Percentiles rank a stretch among this genome's conserved stretches.
Evolutionary conservation across 345 rosid species (phyloP).

Genomic region (Lepidium didymum): DNA sequence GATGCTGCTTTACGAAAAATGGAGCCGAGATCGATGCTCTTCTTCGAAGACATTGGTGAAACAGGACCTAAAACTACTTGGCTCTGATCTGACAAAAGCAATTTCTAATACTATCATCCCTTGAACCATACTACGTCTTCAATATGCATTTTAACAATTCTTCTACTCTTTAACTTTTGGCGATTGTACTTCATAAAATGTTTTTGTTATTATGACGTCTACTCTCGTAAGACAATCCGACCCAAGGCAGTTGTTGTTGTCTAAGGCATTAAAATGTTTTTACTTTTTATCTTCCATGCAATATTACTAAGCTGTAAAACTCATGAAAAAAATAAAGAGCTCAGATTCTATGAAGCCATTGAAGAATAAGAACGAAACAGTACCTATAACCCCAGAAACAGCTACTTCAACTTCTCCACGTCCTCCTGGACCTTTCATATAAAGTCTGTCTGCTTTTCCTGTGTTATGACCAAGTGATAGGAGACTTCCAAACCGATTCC

Average conservation of each 20-base stretch:
- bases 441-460: slow-evolving; percentile 78
- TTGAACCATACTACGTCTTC: slow-evolving; percentile 15
- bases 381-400: slow-evolving; percentile 88
- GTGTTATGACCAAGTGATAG: slow-evolving; percentile 63
- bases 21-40: slow-evolving; percentile 76
- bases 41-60: slow-evolving; percentile 74
- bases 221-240: neutral
- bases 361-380: neutral
- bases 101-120: slow-evolving; percentile 26
- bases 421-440: slow-evolving; percentile 98
- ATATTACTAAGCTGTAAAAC: neutral
- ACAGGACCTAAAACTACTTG: slow-evolving; percentile 68
- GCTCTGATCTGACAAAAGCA: slow-evolving; percentile 74
- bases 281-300: neutral
- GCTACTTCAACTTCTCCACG: slow-evolving; percentile 99
- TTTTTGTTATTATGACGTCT: neutral
- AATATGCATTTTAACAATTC: neutral
- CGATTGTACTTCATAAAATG: neutral
- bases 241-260: neutral
- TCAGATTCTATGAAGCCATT: slow-evolving; percentile 3
- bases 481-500: slow-evolving; percentile 76
- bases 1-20: slow-evolving; percentile 82
- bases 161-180: neutral
- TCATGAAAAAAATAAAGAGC: neutral
- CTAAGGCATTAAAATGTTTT: neutral